Percentiles rank a stretch among this genome's conserved stretches.
These are phyloP conservation scores for Podaxis carcinomalis DNA, from an alignment of 768 basidiomycete species.

Conservation along the genomic window DNA sequence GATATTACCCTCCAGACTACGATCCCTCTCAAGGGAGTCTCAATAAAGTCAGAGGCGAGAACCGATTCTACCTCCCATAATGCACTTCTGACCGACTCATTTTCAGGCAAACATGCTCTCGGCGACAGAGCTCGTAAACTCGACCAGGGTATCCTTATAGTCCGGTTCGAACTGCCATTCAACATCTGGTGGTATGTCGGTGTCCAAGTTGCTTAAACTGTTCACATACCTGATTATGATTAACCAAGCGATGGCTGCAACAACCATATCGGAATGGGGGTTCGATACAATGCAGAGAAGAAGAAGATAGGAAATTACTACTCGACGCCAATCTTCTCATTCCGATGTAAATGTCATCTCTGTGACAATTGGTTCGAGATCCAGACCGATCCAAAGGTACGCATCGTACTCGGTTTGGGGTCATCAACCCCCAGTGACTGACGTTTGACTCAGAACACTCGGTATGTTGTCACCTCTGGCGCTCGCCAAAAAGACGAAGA, in stretches of 20 bases:
- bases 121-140: constrained; percentile 92
- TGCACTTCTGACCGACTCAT: constrained; percentile 6
- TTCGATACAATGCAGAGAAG: constrained; percentile 99
- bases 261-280: constrained; percentile 97
- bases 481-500: constrained; percentile 95
- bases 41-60: constrained; percentile 64
- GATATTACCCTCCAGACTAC: constrained; percentile 50
- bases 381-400: constrained; percentile 92
- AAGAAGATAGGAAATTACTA: constrained; percentile 94
- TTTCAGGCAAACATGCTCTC: constrained; percentile 85
- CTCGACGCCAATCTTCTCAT: constrained; percentile 91
- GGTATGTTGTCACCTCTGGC: constrained; percentile 88
- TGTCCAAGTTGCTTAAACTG: neutral
- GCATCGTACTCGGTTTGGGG: neutral
- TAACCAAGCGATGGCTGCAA: constrained; percentile 80
- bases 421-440: neutral
- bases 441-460: constrained; percentile 66
- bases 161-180: constrained; percentile 93
- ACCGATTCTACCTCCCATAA: neutral
- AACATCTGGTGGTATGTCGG: constrained; percentile 88
- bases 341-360: constrained; percentile 96
- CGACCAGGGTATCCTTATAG: constrained; percentile 94
- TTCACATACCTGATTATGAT: neutral
- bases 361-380: constrained; percentile 99
- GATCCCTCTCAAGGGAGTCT: constrained; percentile 61